A percentile compares a stretch with the other conserved stretches of the same genome.
phyloP scores from a whole-genome alignment of 495 filamentous ascomycete species.

The Parachaetomium inaequale region DNA sequence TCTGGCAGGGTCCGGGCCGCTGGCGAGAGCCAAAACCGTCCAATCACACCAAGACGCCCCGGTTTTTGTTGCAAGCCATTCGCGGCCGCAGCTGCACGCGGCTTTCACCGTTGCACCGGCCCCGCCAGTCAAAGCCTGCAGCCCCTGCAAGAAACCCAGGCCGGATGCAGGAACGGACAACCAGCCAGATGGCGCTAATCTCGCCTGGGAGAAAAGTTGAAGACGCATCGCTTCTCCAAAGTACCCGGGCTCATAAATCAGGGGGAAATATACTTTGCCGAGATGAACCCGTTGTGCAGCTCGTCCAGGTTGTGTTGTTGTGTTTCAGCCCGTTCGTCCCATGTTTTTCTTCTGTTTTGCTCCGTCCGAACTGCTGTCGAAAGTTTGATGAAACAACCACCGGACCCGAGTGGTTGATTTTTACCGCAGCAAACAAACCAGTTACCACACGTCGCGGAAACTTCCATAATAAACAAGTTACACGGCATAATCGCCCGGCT shows the following conservation, averaged over 20 bases:
- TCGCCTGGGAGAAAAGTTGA: conserved; percentile 16
- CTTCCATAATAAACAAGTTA: not conserved
- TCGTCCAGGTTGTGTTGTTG: not conserved
- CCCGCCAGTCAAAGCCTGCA: conserved; percentile 15
- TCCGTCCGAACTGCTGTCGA: not conserved
- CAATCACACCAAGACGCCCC: conserved; percentile 11
- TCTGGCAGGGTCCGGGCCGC: conserved; percentile 14
- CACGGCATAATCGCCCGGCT: not conserved
- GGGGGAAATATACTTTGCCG: conserved; percentile 11
- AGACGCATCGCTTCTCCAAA: too few relatives aligned
- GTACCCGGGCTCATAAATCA: conserved; percentile 9
- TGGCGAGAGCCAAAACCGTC: not conserved
- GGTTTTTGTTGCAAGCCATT: conserved; percentile 17
- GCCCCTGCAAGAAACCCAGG: conserved; percentile 1
- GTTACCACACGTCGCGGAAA: not conserved
- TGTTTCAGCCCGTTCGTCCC: conserved; percentile 2
- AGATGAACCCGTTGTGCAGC: too few relatives aligned
- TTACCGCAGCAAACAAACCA: not conserved
- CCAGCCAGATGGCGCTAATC: conserved; percentile 28
- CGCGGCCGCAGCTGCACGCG: conserved; percentile 3
- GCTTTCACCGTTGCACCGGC: conserved; percentile 8
- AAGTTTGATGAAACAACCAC: not conserved
- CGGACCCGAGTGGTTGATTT: not conserved
- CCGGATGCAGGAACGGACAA: conserved; percentile 25
- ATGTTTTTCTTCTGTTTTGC: not conserved